A percentile compares a stretch with the other conserved stretches of the same genome.
These are phyloP conservation scores for Zea mays DNA, from an alignment of 176 grass and related monocot species.

Conservation along the genomic window Zm-B73-REFERENCE-NAM-5.0 NC_050100.1:158228001-158228500, in stretches of 20 bases:
- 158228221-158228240: constrained; percentile 60
- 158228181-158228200: constrained; percentile 54
- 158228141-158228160: constrained; percentile 54
- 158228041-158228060: not conserved
- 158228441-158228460: constrained; percentile 59
- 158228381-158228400: constrained; percentile 49
- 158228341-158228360: constrained; percentile 50
- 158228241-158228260: constrained; percentile 51
- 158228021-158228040: constrained; percentile 18
- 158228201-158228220: constrained; percentile 50
- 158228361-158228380: constrained; percentile 65
- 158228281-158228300: constrained; percentile 30
- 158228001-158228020: not conserved
- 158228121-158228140: constrained; percentile 43
- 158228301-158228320: constrained; percentile 63
- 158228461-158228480: constrained; percentile 35
- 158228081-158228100: constrained; percentile 36
- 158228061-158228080: constrained; percentile 13
- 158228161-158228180: constrained; percentile 46
- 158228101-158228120: constrained; percentile 63
- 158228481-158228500: constrained; percentile 59
- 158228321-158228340: constrained; percentile 16
- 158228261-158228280: constrained; percentile 40
- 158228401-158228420: constrained; percentile 46
- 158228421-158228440: constrained; percentile 37